phyloP scores from a whole-genome alignment of 768 basidiomycete species.

The Hortiboletus flavorubellus region DNA sequence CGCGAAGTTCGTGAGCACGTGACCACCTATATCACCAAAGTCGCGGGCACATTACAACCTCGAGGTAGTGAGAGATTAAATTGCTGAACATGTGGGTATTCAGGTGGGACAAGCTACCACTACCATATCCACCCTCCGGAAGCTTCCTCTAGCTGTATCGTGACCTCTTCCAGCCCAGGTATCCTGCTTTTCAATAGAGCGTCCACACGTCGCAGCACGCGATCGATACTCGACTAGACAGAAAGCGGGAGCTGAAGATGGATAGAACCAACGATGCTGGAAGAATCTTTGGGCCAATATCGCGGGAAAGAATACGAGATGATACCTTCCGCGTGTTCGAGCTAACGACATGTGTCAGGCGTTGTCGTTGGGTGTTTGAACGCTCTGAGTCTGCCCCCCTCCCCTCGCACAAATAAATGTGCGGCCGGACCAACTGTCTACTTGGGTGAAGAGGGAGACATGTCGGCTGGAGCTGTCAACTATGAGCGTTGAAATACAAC shows the following conservation, averaged over 20 bases:
- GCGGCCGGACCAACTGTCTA: constrained; percentile 39
- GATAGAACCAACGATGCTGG: constrained; percentile 83
- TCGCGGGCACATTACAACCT: too few species aligned
- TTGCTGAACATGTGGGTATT: constrained; percentile 2
- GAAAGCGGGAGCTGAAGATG: constrained; percentile 82
- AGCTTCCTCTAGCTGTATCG: constrained; percentile 73
- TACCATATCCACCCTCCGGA: constrained; percentile 3
- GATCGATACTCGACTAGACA: constrained; percentile 41
- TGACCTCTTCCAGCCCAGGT: constrained; percentile 81
- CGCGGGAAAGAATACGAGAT: constrained; percentile 75
- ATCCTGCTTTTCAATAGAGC: constrained; percentile 67
- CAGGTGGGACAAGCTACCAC: constrained; percentile 10
- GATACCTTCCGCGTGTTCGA: constrained; percentile 73
- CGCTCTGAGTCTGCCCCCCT: too few species aligned
- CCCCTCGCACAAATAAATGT: too few species aligned
- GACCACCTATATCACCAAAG: too few species aligned
- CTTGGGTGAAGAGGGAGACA: constrained; percentile 88
- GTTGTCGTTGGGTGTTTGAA: background rate
- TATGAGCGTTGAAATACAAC: constrained; percentile 5
- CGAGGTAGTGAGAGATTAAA: constrained; percentile 1
- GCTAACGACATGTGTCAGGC: constrained; percentile 38
- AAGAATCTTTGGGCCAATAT: constrained; percentile 96
- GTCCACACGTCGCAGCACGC: constrained; percentile 76
- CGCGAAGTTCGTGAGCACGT: too few species aligned
- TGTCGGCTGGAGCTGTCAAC: constrained; percentile 63